Evolutionary conservation across 306 rosid genomes (phyloP).

Genomic region (Prinsepia uniflora): DNA sequence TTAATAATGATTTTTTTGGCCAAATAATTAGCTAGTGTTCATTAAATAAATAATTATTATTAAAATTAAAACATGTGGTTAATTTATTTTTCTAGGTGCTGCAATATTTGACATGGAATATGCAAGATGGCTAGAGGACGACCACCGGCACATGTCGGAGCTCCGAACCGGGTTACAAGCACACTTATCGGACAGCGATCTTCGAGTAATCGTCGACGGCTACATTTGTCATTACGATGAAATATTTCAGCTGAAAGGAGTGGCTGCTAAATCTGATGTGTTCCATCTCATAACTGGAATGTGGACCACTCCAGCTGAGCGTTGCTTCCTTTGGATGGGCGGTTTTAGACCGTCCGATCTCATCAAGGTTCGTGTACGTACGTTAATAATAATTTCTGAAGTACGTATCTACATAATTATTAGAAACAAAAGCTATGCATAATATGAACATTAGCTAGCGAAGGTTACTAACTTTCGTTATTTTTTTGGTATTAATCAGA

Average conservation of each 20-base stretch:
- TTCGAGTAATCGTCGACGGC: constrained; percentile 57
- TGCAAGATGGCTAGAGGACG: constrained; percentile 87
- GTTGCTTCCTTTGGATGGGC: constrained; percentile 94
- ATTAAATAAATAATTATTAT: background rate
- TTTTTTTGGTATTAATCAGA: constrained; percentile 31
- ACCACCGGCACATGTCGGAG: constrained; percentile 69
- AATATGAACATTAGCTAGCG: background rate
- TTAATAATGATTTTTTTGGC: too few species aligned
- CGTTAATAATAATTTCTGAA: too few species aligned
- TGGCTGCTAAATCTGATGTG: constrained; percentile 84
- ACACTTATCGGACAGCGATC: constrained; percentile 55
- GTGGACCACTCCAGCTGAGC: constrained; percentile 86
- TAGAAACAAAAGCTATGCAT: background rate
- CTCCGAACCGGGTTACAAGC: constrained; percentile 58
- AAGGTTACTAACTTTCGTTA: background rate
- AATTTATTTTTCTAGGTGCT: constrained; percentile 43
- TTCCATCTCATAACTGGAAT: constrained; percentile 78
- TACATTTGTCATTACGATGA: constrained; percentile 71
- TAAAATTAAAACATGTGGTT: background rate
- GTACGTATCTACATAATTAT: too few species aligned
- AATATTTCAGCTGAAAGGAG: constrained; percentile 57
- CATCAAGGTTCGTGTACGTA: constrained; percentile 44
- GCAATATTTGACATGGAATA: constrained; percentile 96
- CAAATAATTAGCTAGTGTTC: background rate
- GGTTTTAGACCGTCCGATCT: constrained; percentile 89